These are phyloP conservation scores for Epicoccum nigrum DNA, from an alignment of 2,329 filamentous ascomycete species.

Conservation along the genomic window DNA sequence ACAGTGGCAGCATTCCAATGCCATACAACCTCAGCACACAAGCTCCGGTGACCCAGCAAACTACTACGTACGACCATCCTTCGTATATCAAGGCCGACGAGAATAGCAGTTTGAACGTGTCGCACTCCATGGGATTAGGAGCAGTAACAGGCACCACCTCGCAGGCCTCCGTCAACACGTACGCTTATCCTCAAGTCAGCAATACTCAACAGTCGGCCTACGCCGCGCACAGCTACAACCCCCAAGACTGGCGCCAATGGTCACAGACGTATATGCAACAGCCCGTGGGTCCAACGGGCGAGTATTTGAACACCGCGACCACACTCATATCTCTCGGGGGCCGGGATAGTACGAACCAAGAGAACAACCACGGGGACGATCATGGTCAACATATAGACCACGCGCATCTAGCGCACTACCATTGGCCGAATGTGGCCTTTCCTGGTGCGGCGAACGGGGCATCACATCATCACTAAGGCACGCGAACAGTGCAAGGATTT, in stretches of 20 bases:
- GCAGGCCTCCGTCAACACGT: slow-evolving; percentile 30
- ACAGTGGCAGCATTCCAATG: slow-evolving; percentile 19
- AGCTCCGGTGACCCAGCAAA: slow-evolving; percentile 31
- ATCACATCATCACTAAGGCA: slow-evolving; percentile 23
- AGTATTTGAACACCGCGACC: slow-evolving; percentile 48
- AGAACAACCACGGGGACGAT: slow-evolving; percentile 22
- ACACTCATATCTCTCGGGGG: slow-evolving; percentile 48
- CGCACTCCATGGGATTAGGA: slow-evolving; percentile 39
- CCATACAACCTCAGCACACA: slow-evolving; percentile 36
- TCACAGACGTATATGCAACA: slow-evolving; percentile 41
- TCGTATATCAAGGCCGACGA: slow-evolving; percentile 34
- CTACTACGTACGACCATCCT: slow-evolving; percentile 35
- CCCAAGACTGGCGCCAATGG: slow-evolving; percentile 46
- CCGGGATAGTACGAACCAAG: slow-evolving; percentile 34
- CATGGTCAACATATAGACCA: slow-evolving; percentile 29
- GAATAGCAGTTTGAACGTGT: slow-evolving; percentile 34
- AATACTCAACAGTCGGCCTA: slow-evolving; percentile 32
- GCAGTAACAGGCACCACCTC: slow-evolving; percentile 31
- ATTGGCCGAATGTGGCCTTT: slow-evolving; percentile 43
- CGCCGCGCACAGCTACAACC: slow-evolving; percentile 31
- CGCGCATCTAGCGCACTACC: slow-evolving; percentile 24
- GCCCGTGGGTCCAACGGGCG: slow-evolving; percentile 31
- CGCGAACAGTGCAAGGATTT: neutral
- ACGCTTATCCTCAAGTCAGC: slow-evolving; percentile 30
- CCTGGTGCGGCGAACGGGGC: slow-evolving; percentile 31